These are phyloP conservation scores for Dothideomycetidae sp. DNA, from an alignment of 2,329 filamentous ascomycete species.

Conservation along the genomic window DNA sequence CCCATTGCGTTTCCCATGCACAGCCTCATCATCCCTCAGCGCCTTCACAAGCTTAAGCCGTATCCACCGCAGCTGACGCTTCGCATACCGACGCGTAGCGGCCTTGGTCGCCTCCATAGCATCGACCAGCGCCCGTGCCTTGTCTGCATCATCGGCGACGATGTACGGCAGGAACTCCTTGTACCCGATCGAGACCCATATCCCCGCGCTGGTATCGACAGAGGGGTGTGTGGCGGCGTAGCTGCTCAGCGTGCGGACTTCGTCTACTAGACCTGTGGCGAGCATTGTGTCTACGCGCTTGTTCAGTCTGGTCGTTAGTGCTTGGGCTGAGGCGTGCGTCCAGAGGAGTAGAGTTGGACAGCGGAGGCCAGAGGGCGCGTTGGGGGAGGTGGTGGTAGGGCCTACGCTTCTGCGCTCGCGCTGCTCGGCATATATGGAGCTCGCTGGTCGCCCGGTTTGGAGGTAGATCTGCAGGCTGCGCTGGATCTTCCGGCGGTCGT, in stretches of 20 bases:
- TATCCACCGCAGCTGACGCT: conserved; percentile 76
- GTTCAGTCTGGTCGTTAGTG: conserved; percentile 57
- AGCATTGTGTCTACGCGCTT: conserved; percentile 76
- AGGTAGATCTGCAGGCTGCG: conserved; percentile 84
- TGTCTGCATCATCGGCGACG: conserved; percentile 34
- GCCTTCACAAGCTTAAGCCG: conserved; percentile 63
- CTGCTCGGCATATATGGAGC: conserved; percentile 77
- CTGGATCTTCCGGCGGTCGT: conserved; percentile 77
- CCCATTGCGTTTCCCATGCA: conserved; percentile 30
- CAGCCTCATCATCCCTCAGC: conserved; percentile 38
- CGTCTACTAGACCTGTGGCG: conserved; percentile 45
- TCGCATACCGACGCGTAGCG: conserved; percentile 78
- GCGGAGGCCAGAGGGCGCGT: conserved; percentile 9
- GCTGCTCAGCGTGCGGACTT: conserved; percentile 41
- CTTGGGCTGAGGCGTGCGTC: conserved; percentile 61
- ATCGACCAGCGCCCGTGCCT: conserved; percentile 41
- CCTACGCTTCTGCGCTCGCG: too few species aligned
- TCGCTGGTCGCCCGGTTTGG: conserved; percentile 65
- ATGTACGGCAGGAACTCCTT: conserved; percentile 76
- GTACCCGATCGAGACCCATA: conserved; percentile 95
- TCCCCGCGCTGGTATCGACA: conserved; percentile 64
- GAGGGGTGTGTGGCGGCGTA: conserved; percentile 32
- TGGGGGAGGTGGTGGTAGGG: background rate
- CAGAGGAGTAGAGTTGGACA: conserved; percentile 62
- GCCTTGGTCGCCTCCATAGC: conserved; percentile 65